Evolutionary conservation across 495 filamentous ascomycete genomes (phyloP).

Genomic region (Podospora didyma): DNA sequence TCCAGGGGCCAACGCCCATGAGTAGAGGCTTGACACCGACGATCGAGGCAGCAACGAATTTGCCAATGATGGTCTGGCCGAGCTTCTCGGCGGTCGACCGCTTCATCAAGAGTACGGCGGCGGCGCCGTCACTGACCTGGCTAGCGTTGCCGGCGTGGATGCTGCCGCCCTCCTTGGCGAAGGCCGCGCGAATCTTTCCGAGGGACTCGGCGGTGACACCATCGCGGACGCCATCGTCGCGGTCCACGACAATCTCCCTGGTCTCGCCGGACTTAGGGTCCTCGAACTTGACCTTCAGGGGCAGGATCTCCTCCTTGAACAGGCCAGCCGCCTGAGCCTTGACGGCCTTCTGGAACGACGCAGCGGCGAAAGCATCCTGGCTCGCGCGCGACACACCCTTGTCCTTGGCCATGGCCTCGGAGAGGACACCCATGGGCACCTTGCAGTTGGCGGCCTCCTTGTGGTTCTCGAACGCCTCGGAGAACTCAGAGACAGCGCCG

Average conservation of each 20-base stretch:
- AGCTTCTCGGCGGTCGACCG: conserved; percentile 85
- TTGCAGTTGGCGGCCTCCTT: conserved; percentile 90
- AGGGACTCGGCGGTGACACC: conserved; percentile 86
- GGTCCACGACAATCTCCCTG: conserved; percentile 75
- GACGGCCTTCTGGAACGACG: conserved; percentile 83
- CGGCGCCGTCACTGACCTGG: conserved; percentile 94
- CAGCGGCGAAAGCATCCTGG: conserved; percentile 88
- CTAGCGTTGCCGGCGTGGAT: conserved; percentile 96
- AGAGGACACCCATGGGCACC: conserved; percentile 94
- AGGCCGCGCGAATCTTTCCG: conserved; percentile 84
- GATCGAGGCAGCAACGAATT: conserved; percentile 78
- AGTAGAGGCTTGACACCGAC: conserved; percentile 89
- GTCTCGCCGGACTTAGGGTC: conserved; percentile 89
- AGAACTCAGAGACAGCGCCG: conserved; percentile 88
- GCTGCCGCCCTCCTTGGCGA: conserved; percentile 82
- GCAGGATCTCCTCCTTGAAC: conserved; percentile 90
- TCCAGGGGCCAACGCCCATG: conserved; percentile 96
- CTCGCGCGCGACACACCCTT: conserved; percentile 61
- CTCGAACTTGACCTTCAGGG: conserved; percentile 74
- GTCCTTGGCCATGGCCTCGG: conserved; percentile 92
- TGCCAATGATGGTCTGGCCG: conserved; percentile 80
- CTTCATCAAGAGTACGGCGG: conserved; percentile 94
- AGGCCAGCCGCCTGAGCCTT: conserved; percentile 82
- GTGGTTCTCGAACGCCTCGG: conserved; percentile 80
- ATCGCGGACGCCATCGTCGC: conserved; percentile 81